Base-by-base conservation (phyloP, 768 basidiomycete species). In the Leccinum uliginosum region DNA sequence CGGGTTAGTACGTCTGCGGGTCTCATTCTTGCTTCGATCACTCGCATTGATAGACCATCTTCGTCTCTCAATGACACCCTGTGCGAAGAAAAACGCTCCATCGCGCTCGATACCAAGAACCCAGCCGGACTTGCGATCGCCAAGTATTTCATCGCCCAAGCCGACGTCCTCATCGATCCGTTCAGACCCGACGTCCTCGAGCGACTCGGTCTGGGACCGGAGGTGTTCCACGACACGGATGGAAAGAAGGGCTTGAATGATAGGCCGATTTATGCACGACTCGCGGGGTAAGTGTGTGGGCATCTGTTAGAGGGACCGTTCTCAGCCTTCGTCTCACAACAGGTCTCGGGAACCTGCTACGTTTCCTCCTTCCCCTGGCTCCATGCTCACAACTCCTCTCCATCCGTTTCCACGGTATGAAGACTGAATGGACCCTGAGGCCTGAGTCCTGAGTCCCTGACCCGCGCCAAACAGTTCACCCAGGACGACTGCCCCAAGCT, bases 151-250 rank as follows among this genome's bases (percentile, higher is more conserved):
- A 80, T 92, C 23, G 67, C 74, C 27, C 70, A 77, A 34, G 86
- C 89, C n/a, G 91, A 93, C 69, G 79, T 93, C 15, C 73, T 93
- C 46, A 89, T 93, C 64, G 91, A 93, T 66, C 84, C 91, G 1
- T 93, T 88, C 69, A 76, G 91, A 48, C 89, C 91, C 50, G 91
- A 90, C 1, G 89, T 92, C 2, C 77, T 93, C 73, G 91, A 93
- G 65, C 79, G 80, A 57, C 74, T 91, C 29, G 87, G 86, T 2
- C 74, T 93, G 17, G 91, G 88, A 11, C 91, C 91, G 1, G 82
- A 87, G 5, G 76, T 86, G 4, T 91, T 92, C 64, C 72, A 90
- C 17, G 83, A 84, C 49, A 65, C 66, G 30, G 76, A 71, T 6
- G 72, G 74, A 49, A 62, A 44, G 17, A 60, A 59, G 53, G 86